Percentiles rank a stretch among this genome's conserved stretches.
These are phyloP conservation scores for Cladosporium sp. DNA, from an alignment of 2,329 filamentous ascomycete species.

Conservation along the genomic window DNA sequence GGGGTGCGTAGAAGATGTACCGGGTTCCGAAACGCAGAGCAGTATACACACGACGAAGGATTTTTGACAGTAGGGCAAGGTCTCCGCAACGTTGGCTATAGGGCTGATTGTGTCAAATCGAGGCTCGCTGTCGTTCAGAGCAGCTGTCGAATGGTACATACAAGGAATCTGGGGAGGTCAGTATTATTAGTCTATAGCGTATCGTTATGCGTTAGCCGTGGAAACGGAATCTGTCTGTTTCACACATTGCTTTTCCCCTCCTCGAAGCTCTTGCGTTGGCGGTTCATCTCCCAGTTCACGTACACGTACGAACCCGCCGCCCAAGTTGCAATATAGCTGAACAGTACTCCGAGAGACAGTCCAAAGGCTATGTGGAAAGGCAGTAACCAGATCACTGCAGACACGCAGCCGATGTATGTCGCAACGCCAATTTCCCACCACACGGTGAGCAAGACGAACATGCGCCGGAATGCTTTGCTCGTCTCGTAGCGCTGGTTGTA, in stretches of 20 bases:
- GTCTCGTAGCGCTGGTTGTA: conserved; percentile 36
- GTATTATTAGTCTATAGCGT: background rate
- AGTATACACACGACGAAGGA: background rate
- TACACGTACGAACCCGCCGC: conserved; percentile 24
- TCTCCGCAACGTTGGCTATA: background rate
- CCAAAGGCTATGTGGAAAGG: conserved; percentile 36
- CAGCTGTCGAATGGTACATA: background rate
- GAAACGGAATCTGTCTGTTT: background rate
- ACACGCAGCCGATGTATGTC: conserved; percentile 32
- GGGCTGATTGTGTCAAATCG: background rate
- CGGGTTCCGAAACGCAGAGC: background rate
- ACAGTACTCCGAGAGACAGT: conserved; percentile 31
- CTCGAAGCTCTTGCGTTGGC: conserved; percentile 33
- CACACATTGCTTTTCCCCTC: conserved; percentile 17
- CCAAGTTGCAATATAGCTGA: conserved; percentile 33
- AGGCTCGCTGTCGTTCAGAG: background rate
- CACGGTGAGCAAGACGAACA: conserved; percentile 33
- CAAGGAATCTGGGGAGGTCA: background rate
- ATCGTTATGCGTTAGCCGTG: background rate
- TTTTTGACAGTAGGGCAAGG: background rate
- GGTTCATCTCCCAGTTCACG: conserved; percentile 33
- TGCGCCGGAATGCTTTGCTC: conserved; percentile 31
- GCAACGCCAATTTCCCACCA: conserved; percentile 34
- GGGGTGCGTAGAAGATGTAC: background rate
- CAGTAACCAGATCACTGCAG: conserved; percentile 35